Evolutionary conservation across 805 yeast species (phyloP), one percentile per base, ranked within the genome.

Genomic region (Suhomyces sp.): DNA sequence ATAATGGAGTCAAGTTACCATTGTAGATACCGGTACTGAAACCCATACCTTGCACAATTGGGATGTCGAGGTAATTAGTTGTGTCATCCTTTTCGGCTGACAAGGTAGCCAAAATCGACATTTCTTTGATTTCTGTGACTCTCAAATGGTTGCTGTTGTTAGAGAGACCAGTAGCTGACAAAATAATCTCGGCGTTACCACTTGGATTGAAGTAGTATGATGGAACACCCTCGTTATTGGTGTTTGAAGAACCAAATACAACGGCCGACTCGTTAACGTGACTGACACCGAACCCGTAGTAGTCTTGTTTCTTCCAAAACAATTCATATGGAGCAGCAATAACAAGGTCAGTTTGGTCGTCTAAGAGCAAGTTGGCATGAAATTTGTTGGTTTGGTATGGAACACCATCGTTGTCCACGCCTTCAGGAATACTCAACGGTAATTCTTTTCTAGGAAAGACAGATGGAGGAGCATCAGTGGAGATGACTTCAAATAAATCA

Each of bases 381-480:
- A 88, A 89, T 69, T 87, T 88, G 74, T 89, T 88, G 23, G 96
- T 90, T 62, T 85, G 84, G 54, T 80, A 76, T 10, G 78, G 80
- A 9, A 57, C 59, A 33, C 68, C 79, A 48, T 68, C 63, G 54
- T 76, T 74, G 40, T 71, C 67, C 36, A 80, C 84, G 35, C 82
- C 82, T 3, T 57, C 59, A 17, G 86, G 83, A 40, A 83, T 63
- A 0, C 62, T 58, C 52, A 82, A 65, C 10, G 79, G 79, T 44
- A 81, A 73, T 3, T 66, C 73, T 40, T 74, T 74, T 49, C 79
- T 72, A 4, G 74, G 56, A 68, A 84, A 84, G 48, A 79, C 73
- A 0, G 72, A 51, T 6, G 75, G 59, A 5, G 86, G 86, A 23
- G 67, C 71, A 10, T 57, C 58, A 4, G 80, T 78, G 44, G 75